phyloP scores from a whole-genome alignment of 495 filamentous ascomycete genomes.

The Penicillium longicatenatum region DNA sequence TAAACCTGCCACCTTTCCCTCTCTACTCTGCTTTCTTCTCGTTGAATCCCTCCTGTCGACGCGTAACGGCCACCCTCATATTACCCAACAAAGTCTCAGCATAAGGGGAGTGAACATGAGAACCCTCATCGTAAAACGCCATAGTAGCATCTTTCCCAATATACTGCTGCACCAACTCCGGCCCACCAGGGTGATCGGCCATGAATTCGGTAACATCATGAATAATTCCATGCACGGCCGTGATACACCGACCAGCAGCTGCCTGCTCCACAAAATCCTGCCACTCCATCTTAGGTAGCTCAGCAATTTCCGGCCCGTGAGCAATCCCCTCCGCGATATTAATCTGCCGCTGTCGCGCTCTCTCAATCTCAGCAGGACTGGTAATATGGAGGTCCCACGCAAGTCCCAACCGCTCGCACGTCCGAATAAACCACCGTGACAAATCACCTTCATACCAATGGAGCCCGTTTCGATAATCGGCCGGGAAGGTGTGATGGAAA shows the following conservation, averaged over 20 bases:
- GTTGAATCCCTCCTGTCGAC: not conserved
- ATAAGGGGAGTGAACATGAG: not conserved
- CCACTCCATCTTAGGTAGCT: slow-evolving; percentile 4
- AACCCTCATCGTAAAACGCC: not conserved
- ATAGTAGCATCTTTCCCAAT: slow-evolving; percentile 35
- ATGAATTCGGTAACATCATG: slow-evolving; percentile 11
- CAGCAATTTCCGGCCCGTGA: not conserved
- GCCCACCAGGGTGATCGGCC: slow-evolving; percentile 32
- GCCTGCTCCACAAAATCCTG: not conserved
- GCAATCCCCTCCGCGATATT: not conserved
- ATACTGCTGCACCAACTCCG: slow-evolving; percentile 16
- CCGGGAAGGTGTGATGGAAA: slow-evolving; percentile 36
- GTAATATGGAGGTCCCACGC: slow-evolving; percentile 27
- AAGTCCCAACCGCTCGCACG: slow-evolving; percentile 25
- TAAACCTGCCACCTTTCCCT: not conserved
- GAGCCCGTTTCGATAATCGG: slow-evolving; percentile 35
- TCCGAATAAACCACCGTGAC: slow-evolving; percentile 31
- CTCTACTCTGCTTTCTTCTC: not conserved
- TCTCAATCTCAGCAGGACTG: slow-evolving; percentile 24
- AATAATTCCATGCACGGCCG: slow-evolving; percentile 3
- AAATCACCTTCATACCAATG: slow-evolving; percentile 33
- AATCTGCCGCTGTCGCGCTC: not conserved
- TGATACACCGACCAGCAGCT: not conserved
- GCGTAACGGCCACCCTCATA: not conserved
- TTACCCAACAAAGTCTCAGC: slow-evolving; percentile 1